These are phyloP conservation scores for Candida arabinofermentans DNA, from an alignment of 805 yeast species.

Conservation along the genomic window DNA sequence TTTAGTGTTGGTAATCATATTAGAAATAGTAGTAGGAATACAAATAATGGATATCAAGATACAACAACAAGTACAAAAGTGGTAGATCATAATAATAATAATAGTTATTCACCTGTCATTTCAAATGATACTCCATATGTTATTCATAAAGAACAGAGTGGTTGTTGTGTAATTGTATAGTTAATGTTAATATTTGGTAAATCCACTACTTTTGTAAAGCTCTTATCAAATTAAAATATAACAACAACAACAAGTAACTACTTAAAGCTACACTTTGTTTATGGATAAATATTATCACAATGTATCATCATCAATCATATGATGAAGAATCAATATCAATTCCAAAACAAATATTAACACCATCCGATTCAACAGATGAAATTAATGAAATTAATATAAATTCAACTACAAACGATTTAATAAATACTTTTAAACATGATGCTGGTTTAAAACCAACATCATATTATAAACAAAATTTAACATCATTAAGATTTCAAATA, in stretches of 20 bases:
- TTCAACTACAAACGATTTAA: conserved; percentile 15
- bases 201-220: background rate
- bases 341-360: background rate
- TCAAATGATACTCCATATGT: conserved; percentile 6
- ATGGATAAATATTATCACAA: background rate
- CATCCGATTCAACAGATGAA: conserved; percentile 8
- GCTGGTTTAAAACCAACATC: conserved; percentile 71
- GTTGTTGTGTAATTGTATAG: conserved; percentile 12
- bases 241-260: too few species aligned
- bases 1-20: conserved; percentile 15
- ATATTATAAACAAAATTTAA: conserved; percentile 59
- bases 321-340: too few species aligned
- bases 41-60: conserved; percentile 6
- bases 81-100: conserved; percentile 1
- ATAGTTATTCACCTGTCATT: background rate
- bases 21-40: conserved; percentile 18
- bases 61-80: conserved; percentile 3
- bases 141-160: conserved; percentile 10
- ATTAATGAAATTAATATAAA: too few species aligned
- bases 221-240: too few species aligned
- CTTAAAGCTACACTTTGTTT: background rate
- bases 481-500: conserved; percentile 49
- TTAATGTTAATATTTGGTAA: too few species aligned
- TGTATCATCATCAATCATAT: background rate
- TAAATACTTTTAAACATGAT: conserved; percentile 38